Evolutionary conservation across 306 rosid species (phyloP), one percentile per base, ranked within the genome.

Genomic region (Pueraria montana): DNA sequence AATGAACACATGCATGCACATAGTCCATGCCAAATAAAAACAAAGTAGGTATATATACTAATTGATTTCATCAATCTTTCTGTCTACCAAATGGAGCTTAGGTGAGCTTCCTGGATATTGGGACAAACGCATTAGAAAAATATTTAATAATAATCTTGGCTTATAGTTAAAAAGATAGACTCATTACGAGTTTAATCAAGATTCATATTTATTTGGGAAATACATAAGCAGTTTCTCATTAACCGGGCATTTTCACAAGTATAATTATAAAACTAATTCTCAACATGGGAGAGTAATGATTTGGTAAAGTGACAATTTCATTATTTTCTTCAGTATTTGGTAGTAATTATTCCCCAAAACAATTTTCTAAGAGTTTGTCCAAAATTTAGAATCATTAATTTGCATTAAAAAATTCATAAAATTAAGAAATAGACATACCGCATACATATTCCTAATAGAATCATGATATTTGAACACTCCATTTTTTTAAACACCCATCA

Each of bases 11-110:
- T 43, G 67, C 65, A 76, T 43, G 67, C 67, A 49, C 77, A 77
- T 5, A 20, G 49, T 77, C 21, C 59, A 49, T 73, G 79, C 17
- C 80, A 61, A 43, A 81, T 17, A 45, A 24, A 72, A 64, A 83
- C 78, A 76, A 76, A 80, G 20, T 24, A 32, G 48, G 61, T 79
- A 24, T 46, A 82, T 74, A 67, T 55, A 72, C 64, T 63, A 71
- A 63, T 77, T 77, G 79, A 81, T 87, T 59, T 81, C 45, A 84
- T 81, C 74, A 48, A 84, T 81, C 74, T 81, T 61, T 45, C 6
- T 65, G 77, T 84, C 84, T 81, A 69, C 83, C 58, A 65, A 38
- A 36, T 66, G 66, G 52, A 77, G 69, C 74, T 38, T 38, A 72
- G 79, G 82, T 40, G 61, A 84, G 84, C 77, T 81, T 81, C 88